Evolutionary conservation across 1,139 yeast species (phyloP).

Genomic region (Pichia sp.): DNA sequence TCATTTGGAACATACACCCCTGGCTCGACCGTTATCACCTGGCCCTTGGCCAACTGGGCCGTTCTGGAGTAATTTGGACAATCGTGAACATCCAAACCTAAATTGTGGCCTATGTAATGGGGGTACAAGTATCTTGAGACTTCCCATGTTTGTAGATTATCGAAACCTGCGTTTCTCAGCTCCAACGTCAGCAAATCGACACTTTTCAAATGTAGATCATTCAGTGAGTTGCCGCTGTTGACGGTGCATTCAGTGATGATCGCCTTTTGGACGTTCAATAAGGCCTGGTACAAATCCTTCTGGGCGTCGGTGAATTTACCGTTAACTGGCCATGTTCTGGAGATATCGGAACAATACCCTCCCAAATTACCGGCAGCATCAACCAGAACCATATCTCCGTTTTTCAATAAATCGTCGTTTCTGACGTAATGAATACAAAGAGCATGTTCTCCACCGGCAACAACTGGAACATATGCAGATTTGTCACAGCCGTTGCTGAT

Average conservation of each 20-base stretch:
- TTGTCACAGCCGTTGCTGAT: conserved; percentile 82
- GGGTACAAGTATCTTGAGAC: conserved; percentile 63
- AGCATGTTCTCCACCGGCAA: conserved; percentile 87
- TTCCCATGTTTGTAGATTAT: conserved; percentile 39
- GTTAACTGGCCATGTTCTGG: conserved; percentile 91
- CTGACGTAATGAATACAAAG: conserved; percentile 85
- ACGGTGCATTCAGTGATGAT: conserved; percentile 66
- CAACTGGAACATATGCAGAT: conserved; percentile 91
- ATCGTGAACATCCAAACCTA: conserved; percentile 92
- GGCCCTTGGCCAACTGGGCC: conserved; percentile 45
- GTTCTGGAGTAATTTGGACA: conserved; percentile 52
- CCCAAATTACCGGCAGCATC: conserved; percentile 96
- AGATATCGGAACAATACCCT: conserved; percentile 92
- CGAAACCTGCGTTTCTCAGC: conserved; percentile 65
- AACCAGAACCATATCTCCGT: conserved; percentile 78
- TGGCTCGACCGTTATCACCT: conserved; percentile 89
- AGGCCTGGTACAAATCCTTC: conserved; percentile 80
- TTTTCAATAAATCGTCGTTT: conserved; percentile 68
- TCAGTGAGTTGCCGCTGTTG: conserved; percentile 44
- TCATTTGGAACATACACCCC: conserved; percentile 80
- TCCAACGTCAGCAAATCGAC: conserved; percentile 52
- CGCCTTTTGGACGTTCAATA: conserved; percentile 69
- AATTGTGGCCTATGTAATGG: conserved; percentile 91
- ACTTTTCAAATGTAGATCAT: conserved; percentile 70
- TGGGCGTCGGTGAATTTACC: conserved; percentile 69